These are phyloP conservation scores for Panicum hallii DNA, from an alignment of 202 grass and related monocot species.

Conservation along the genomic window DNA sequence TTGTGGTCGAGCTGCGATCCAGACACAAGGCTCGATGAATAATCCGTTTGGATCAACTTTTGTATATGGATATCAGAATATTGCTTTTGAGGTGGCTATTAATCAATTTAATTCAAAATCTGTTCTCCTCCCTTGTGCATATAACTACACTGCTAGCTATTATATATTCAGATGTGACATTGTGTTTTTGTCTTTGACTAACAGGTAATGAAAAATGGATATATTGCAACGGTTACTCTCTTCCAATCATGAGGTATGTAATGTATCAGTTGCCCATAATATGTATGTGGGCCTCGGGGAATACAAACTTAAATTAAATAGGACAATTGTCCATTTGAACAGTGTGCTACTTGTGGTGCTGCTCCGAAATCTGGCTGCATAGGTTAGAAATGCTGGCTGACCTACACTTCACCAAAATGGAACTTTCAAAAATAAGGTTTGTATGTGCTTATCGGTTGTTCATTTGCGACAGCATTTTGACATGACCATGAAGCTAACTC, in stretches of 20 bases:
- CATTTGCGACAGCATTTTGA: not conserved
- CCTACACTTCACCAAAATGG: not conserved
- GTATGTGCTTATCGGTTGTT: not conserved
- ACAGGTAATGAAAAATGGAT: constrained; percentile 98
- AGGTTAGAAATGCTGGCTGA: constrained; percentile 3
- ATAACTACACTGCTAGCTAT: not conserved
- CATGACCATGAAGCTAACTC: not conserved
- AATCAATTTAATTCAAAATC: not conserved
- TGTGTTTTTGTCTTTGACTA: constrained; percentile 11
- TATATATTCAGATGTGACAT: not conserved
- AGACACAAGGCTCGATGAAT: constrained; percentile 97
- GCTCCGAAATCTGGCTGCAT: constrained; percentile 14
- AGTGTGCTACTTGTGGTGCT: constrained; percentile 1
- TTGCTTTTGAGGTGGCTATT: constrained; percentile 81
- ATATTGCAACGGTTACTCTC: constrained; percentile 91
- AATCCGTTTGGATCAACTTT: constrained; percentile 98
- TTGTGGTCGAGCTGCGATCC: constrained; percentile 92
- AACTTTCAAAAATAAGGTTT: constrained; percentile 27
- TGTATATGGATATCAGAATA: constrained; percentile 95
- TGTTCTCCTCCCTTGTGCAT: not conserved
- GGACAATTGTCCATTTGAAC: not conserved
- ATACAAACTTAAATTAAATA: not conserved
- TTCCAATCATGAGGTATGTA: constrained; percentile 73
- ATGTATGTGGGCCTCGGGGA: not conserved
- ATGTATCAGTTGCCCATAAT: not conserved